Evolutionary conservation across 768 basidiomycete species (phyloP).

Genomic region (Dictyophora rubrovolvata): DNA sequence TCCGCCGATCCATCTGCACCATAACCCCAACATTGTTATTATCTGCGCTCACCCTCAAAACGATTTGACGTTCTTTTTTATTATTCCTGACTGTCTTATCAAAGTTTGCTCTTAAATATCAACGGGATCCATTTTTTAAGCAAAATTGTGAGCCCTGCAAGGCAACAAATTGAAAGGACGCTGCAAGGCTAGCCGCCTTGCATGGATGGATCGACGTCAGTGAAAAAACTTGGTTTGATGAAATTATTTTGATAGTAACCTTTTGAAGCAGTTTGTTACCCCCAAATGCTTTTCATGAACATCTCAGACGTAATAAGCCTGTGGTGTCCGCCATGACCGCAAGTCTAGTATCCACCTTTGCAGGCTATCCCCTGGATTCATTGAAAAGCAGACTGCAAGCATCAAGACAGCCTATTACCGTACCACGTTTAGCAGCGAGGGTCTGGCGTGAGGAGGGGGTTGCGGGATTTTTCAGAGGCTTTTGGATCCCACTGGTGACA

Average conservation of each 20-base stretch:
- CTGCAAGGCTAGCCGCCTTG: slow-evolving; percentile 4
- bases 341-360: slow-evolving; percentile 85
- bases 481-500: slow-evolving; percentile 89
- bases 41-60: neutral
- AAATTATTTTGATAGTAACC: neutral
- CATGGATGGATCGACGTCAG: slow-evolving; percentile 12
- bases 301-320: slow-evolving; percentile 49
- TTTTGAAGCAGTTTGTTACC: slow-evolving; percentile 1
- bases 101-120: neutral
- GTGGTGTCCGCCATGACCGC: slow-evolving; percentile 86
- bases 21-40: neutral
- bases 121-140: neutral
- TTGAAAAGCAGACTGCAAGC: slow-evolving; percentile 91
- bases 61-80: neutral
- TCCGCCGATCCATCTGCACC: neutral
- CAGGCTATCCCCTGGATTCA: slow-evolving; percentile 89
- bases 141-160: neutral
- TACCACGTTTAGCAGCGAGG: slow-evolving; percentile 57
- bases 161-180: neutral
- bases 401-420: slow-evolving; percentile 61
- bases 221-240: neutral
- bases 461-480: slow-evolving; percentile 80
- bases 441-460: slow-evolving; percentile 82
- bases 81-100: neutral
- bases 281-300: slow-evolving; percentile 1